Evolutionary conservation across 2,329 filamentous ascomycete species (phyloP), one percentile per base, ranked within the genome.

Genomic region (Colletotrichum incanum): DNA sequence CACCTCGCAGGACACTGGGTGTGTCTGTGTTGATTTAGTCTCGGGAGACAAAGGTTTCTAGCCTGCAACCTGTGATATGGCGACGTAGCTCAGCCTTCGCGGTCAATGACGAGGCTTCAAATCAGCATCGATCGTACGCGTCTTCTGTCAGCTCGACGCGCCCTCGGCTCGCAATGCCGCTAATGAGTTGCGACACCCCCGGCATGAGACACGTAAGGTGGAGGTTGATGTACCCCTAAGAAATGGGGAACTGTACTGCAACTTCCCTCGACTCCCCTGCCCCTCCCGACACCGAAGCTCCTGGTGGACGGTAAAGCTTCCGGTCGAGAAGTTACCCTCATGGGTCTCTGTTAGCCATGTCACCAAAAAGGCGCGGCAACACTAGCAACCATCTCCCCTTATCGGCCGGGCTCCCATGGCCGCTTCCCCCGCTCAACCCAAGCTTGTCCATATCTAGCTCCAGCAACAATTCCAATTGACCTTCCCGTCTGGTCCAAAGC

Each of bases 401-500:
- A 69, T 69, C 65, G 39, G 23, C 20, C 12, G 26, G 11, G 45
- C 34, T n/a, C 52, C 60, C 50, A 26, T 23, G 23, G 5, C 20
- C 9, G 43, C 61, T 45, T 50, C 68, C 56, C 68, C 68, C 68
- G 50, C 56, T 45, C 26, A n/a, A 50, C 39, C 64, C 49, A 58
- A 67, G 68, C 68, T 67, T 67, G 67, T 26, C 52, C 41, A 50
- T 12, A 37, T 1, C 43, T 23, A 50, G 68, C 56, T 62, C 58
- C 56, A 62, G 56, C 41, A 49, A 5, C 58, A 52, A 16, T 41
- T 37, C 28, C 45, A 34, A 60, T 65, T 47, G 70, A 72, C 70
- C 60, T 72, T 72, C 65, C 70, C 39, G 23, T 59, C 59, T 39
- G 18, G 70, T 70, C 60, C 59, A 70, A 54, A 45, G 45, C 20